A percentile compares a stretch with the other conserved stretches of the same genome.
Conservation (phyloP, 352 stramenopile genomes). For the Phytophthora pinifolia region DNA sequence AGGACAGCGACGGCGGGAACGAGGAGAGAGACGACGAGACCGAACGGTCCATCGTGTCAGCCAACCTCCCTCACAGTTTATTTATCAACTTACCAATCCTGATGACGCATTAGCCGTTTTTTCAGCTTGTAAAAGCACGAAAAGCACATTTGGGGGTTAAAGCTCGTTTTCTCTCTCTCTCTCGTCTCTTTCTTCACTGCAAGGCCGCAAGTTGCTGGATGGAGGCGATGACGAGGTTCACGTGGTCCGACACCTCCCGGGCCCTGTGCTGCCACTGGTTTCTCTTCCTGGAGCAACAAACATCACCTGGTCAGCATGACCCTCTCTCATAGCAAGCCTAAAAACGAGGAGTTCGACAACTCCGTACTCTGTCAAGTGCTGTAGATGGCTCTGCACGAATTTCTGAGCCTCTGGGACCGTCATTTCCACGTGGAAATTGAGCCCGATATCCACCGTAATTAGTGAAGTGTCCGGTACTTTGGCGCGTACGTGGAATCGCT, state of each 20-base stretch:
- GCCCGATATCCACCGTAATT: slow-evolving; percentile 67
- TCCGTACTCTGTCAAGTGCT: slow-evolving; percentile 49
- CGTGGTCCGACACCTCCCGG: slow-evolving; percentile 65
- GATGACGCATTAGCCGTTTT: too few species aligned
- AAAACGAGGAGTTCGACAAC: neutral
- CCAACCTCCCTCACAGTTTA: too few species aligned
- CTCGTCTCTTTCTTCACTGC: slow-evolving; percentile 32
- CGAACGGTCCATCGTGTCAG: slow-evolving; percentile 20
- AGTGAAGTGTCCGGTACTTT: slow-evolving; percentile 61
- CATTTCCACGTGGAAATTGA: slow-evolving; percentile 84
- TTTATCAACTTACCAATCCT: slow-evolving; percentile 14
- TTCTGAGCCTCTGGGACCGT: slow-evolving; percentile 53
- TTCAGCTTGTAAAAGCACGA: neutral
- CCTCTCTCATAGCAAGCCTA: neutral
- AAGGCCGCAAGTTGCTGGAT: slow-evolving; percentile 76
- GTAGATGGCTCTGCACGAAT: slow-evolving; percentile 60
- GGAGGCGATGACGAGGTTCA: slow-evolving; percentile 72
- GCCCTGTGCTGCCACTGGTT: slow-evolving; percentile 72
- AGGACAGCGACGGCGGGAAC: slow-evolving; percentile 10
- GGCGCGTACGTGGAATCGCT: slow-evolving; percentile 72
- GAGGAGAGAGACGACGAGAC: slow-evolving; percentile 17
- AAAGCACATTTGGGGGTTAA: too few species aligned
- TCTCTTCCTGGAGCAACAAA: slow-evolving; percentile 43
- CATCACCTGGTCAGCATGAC: neutral
- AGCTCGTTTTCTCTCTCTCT: neutral